Percentiles rank a stretch among this genome's conserved stretches.
phyloP scores from a whole-genome alignment of 2,329 filamentous ascomycete genomes.

The Fusarium sp. region DNA sequence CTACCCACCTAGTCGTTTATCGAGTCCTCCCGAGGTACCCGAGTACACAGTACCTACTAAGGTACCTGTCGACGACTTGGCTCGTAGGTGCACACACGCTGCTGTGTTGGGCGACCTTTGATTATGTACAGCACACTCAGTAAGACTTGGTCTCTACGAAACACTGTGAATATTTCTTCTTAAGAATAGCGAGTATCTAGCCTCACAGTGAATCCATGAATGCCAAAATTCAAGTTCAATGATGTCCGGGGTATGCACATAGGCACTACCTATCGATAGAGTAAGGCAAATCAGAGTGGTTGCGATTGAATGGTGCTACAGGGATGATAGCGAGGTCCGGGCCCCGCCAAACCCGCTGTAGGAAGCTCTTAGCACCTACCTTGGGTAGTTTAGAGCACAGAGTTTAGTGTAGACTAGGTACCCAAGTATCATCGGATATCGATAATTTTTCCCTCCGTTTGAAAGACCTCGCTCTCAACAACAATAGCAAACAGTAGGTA shows the following conservation, averaged over 20 bases:
- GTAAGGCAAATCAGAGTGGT: neutral
- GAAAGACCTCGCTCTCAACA: constrained; percentile 9
- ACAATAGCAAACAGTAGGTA: constrained; percentile 10
- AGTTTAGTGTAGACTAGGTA: constrained; percentile 5
- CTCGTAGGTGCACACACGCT: neutral
- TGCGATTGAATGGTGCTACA: too few species aligned
- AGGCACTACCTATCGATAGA: neutral
- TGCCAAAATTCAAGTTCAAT: too few species aligned
- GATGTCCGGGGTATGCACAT: too few species aligned
- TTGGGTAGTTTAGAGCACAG: too few species aligned
- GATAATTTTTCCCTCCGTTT: constrained; percentile 24
- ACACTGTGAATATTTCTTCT: too few species aligned
- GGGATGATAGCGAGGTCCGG: too few species aligned
- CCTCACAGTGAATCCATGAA: too few species aligned
- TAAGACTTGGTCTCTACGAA: neutral
- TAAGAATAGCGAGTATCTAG: too few species aligned
- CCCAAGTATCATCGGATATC: constrained; percentile 11
- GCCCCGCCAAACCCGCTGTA: constrained; percentile 10
- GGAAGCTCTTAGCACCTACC: neutral
- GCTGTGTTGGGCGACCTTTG: neutral
- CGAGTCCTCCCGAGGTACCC: constrained; percentile 10
- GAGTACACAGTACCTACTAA: constrained; percentile 14
- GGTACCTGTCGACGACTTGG: neutral
- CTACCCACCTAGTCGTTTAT: constrained; percentile 11
- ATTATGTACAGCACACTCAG: neutral